phyloP scores from a whole-genome alignment of 345 rosid genomes.

The Pseudoturritis turrita region DNA sequence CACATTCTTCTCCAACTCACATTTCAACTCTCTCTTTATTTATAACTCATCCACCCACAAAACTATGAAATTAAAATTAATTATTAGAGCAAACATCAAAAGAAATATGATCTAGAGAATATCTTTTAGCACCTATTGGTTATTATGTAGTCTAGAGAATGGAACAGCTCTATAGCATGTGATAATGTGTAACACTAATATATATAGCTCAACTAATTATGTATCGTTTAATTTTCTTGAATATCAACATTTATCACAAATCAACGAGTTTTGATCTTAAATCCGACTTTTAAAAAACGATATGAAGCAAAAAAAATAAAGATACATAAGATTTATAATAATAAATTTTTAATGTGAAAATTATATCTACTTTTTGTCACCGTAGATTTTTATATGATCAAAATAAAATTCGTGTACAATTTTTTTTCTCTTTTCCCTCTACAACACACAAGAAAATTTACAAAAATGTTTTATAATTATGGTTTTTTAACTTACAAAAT shows the following conservation, averaged over 20 bases:
- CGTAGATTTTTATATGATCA: background rate
- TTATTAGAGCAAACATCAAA: background rate
- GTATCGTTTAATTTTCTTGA: background rate
- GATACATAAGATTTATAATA: background rate
- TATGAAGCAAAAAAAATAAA: background rate
- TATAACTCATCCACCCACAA: background rate
- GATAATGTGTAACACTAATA: background rate
- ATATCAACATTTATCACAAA: background rate
- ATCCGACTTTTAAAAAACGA: background rate
- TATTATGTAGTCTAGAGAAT: background rate
- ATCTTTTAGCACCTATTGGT: background rate
- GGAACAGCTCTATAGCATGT: background rate
- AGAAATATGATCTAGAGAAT: background rate
- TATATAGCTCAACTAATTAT: background rate
- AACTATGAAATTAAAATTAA: background rate
- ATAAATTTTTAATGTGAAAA: background rate
- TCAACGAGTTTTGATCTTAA: background rate
- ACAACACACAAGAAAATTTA: background rate
- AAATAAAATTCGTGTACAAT: background rate
- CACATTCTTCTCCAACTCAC: slow-evolving; percentile 6
- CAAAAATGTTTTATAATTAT: too few relatives aligned
- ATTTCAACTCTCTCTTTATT: background rate
- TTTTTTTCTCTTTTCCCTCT: background rate
- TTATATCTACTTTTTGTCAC: background rate
- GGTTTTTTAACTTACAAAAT: too few relatives aligned